A percentile compares a stretch with the other conserved stretches of the same genome.
phyloP scores from a whole-genome alignment of 805 yeast genomes.

The Yarrowia sp. region DNA sequence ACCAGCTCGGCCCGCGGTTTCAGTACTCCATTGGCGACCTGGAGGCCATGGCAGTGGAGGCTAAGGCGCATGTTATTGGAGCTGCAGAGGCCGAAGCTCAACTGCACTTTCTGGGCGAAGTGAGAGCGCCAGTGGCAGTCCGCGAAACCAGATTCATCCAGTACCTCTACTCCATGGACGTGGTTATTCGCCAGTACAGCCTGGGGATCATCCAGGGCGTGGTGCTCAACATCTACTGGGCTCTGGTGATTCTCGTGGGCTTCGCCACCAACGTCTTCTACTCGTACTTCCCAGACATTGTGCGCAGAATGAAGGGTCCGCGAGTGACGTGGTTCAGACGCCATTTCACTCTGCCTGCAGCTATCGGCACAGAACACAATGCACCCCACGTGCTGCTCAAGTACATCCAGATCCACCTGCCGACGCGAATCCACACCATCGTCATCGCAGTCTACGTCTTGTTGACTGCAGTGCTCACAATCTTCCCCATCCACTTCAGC shows the following conservation, averaged over 20 bases:
- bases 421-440: constrained; percentile 6
- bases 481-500: constrained; percentile 11
- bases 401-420: constrained; percentile 18
- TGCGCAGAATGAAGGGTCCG: not conserved
- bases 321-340: constrained; percentile 16
- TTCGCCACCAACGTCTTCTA: constrained; percentile 3
- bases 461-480: not conserved
- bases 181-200: constrained; percentile 5
- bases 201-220: constrained; percentile 23
- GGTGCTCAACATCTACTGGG: constrained; percentile 19
- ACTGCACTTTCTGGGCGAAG: constrained; percentile 16
- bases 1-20: not conserved
- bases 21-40: constrained; percentile 9
- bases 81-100: constrained; percentile 11
- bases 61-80: not conserved
- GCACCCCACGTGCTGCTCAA: constrained; percentile 10
- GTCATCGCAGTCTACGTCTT: constrained; percentile 7
- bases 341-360: constrained; percentile 1
- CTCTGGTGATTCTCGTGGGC: constrained; percentile 5
- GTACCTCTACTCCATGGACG: constrained; percentile 19
- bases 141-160: constrained; percentile 2
- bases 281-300: constrained; percentile 10
- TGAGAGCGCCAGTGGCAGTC: constrained; percentile 5
- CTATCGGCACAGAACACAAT: constrained; percentile 7
- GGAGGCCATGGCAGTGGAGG: not conserved